Evolutionary conservation across 208 protist genomes (phyloP), one percentile per base, ranked within the genome.

Genomic region (Vickermania ingenoplastis): DNA sequence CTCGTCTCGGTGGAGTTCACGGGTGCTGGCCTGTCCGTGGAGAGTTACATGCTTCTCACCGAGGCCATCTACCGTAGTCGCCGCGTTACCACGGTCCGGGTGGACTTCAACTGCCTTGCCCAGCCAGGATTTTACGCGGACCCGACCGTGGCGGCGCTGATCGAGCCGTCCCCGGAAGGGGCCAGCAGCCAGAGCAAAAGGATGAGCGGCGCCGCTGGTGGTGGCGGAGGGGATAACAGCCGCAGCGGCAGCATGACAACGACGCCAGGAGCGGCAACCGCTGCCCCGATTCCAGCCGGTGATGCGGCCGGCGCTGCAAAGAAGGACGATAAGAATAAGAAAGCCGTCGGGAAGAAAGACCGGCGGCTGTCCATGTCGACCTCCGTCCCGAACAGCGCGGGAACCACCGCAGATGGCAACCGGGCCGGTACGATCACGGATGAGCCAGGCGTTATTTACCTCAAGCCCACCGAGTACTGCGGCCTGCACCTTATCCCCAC

Each of bases 31-130:
- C 70, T 95, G 49, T 88, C 81, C 1, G 64, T 67, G 55, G 73
- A 91, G 67, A 80, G 77, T 52, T 95, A 91, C 69, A 75, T 89
- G 65, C 65, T 89, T 30, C 69, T 95, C 14, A 78, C 84, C n/a
- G 82, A 93, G 67, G 81, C 86, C 1, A 59, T 88, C n/a, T 93
- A 92, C 66, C 79, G 73, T 36, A 81, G 81, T 58, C 77, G 63
- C 3, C 71, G 78, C 25, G 63, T 95, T 23, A 53, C 78, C 21
- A 69, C 73, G 27, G 67, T 92, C 24, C 60, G 68, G 0, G 77
- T 92, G 59, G 89, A 95, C 73, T 95, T 93, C 67, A 95, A 95
- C 71, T 36, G 59, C 57, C 21, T 63, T n/a, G 2, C 57, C 3
- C 23, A 58, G 23, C 65, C 69, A 27, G 77, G 81, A n/a, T 79